Base-by-base conservation (phyloP, 2,329 filamentous ascomycete genomes). In the Chaetothyriales sp. region DNA sequence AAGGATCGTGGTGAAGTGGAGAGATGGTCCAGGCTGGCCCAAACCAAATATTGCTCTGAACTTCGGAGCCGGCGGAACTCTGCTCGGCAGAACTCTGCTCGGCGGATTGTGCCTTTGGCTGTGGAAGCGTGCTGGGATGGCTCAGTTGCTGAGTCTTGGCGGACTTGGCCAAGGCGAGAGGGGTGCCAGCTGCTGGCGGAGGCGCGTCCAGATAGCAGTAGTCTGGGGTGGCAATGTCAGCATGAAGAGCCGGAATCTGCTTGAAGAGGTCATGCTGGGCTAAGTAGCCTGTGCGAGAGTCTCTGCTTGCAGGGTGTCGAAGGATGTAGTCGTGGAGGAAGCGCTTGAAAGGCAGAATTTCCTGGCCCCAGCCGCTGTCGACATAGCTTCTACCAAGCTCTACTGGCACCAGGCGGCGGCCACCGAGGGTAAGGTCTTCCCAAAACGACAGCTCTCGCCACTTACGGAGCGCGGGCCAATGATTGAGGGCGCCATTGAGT, bases 1-100 rank as follows among this genome's bases (percentile, higher is more conserved):
- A 94, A 1, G 86, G 87, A 63, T 97, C 92, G 1, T 88, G 94
- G 66, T 98, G 92, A 0, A 97, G 73, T 1, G 92, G 92, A 0
- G 89, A 95, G 57, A 95, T 89, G 0, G 92, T 97, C 48, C 81
- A 82, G 0, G 81, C 73, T 0, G 92, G 92, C 0, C 92, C 92
- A 57, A 97, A 84, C 92, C 92, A 98, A 6, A 87, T 89, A 67
- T 97, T 94, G 18, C 94, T 74, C 44, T 58, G 56, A 22, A 85
- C 72, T 0, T 58, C 54, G 22, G 29, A 9, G n/a, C 25, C 28
- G 44, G 20, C 15, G 22, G 18, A 25, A 9, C 8, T n/a, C 15
- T 28, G 28, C 62, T 13, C 5, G 57, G 44, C 15, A 33, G 18
- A 25, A 9, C 8, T n/a, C 15, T 28, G 28, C 62, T 13, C 5